A percentile compares a stretch with the other conserved stretches of the same genome.
Conservation (phyloP, 2,329 filamentous ascomycete species). For the Sordariomycetes sp. region DNA sequence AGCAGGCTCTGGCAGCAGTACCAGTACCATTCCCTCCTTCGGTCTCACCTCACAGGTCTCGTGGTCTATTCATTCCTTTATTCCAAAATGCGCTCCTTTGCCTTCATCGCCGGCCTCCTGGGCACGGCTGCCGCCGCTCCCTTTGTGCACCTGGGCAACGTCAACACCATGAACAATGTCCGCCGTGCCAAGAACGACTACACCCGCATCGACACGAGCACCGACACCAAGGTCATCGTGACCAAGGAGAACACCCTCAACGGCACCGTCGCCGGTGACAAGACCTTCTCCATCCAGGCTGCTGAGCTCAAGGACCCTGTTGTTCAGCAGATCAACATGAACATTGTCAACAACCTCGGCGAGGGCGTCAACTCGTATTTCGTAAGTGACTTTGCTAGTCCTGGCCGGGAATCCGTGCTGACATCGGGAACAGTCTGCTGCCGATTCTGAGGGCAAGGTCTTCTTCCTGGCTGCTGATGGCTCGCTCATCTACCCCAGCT, state of each 20-base stretch:
- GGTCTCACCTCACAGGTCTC: too few relatives aligned
- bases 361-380: conserved; percentile 32
- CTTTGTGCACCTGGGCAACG: not conserved
- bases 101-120: conserved; percentile 7
- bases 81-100: conserved; percentile 5
- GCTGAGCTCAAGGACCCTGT: conserved; percentile 3
- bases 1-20: too few relatives aligned
- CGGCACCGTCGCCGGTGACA: conserved; percentile 16
- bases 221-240: conserved; percentile 20
- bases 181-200: conserved; percentile 9
- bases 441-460: conserved; percentile 26
- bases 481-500: conserved; percentile 29
- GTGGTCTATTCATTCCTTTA: too few relatives aligned
- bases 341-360: conserved; percentile 33
- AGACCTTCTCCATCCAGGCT: conserved; percentile 2
- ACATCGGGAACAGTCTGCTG: conserved; percentile 34
- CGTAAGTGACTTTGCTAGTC: too few relatives aligned
- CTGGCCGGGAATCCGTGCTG: too few relatives aligned
- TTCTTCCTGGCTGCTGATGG: conserved; percentile 34
- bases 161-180: not conserved
- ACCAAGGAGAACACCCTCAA: conserved; percentile 29
- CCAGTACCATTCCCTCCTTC: too few relatives aligned
- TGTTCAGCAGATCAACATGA: conserved; percentile 13
- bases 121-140: conserved; percentile 7
- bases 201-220: conserved; percentile 20